Percentiles rank a stretch among this genome's conserved stretches.
Evolutionary conservation across 1,139 yeast genomes (phyloP).

Genomic region (Protomyces gravidus): DNA sequence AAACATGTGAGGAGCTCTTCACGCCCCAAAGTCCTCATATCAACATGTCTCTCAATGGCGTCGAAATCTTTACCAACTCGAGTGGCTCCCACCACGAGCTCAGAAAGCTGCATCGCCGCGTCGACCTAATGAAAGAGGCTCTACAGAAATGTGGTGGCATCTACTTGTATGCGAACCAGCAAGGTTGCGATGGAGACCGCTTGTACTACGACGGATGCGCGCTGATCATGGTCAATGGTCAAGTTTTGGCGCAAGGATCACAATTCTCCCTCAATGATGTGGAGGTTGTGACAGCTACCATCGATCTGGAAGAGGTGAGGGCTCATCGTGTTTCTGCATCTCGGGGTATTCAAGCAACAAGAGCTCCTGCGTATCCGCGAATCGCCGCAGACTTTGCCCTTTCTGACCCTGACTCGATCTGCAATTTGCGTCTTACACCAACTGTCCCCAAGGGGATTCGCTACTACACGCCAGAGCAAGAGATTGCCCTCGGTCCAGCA

Average conservation of each 20-base stretch:
- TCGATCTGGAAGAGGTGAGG: slow-evolving; percentile 86
- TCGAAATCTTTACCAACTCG: slow-evolving; percentile 90
- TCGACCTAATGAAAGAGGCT: slow-evolving; percentile 82
- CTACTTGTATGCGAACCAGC: slow-evolving; percentile 86
- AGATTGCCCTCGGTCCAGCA: slow-evolving; percentile 95
- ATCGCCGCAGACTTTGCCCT: slow-evolving; percentile 60
- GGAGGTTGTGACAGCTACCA: slow-evolving; percentile 88
- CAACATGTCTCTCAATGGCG: slow-evolving; percentile 87
- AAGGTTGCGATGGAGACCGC: slow-evolving; percentile 98
- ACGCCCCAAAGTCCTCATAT: slow-evolving; percentile 96
- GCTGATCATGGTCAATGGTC: slow-evolving; percentile 83
- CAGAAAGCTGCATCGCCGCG: slow-evolving; percentile 76
- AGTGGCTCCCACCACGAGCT: slow-evolving; percentile 96
- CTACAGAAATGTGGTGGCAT: slow-evolving; percentile 95
- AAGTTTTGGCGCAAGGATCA: slow-evolving; percentile 84
- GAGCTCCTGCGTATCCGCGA: slow-evolving; percentile 53
- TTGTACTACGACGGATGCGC: slow-evolving; percentile 97
- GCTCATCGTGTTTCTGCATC: slow-evolving; percentile 71
- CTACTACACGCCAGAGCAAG: slow-evolving; percentile 85
- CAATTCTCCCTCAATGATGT: slow-evolving; percentile 82
- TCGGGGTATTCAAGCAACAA: slow-evolving; percentile 66
- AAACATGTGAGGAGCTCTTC: slow-evolving; percentile 94
- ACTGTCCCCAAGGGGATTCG: slow-evolving; percentile 48
- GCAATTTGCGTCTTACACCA: slow-evolving; percentile 64
- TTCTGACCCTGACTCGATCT: slow-evolving; percentile 54